These are phyloP conservation scores for Ceratobasidium sp. DNA, from an alignment of 1,284 basidiomycete genomes.

Conservation along the genomic window DNA sequence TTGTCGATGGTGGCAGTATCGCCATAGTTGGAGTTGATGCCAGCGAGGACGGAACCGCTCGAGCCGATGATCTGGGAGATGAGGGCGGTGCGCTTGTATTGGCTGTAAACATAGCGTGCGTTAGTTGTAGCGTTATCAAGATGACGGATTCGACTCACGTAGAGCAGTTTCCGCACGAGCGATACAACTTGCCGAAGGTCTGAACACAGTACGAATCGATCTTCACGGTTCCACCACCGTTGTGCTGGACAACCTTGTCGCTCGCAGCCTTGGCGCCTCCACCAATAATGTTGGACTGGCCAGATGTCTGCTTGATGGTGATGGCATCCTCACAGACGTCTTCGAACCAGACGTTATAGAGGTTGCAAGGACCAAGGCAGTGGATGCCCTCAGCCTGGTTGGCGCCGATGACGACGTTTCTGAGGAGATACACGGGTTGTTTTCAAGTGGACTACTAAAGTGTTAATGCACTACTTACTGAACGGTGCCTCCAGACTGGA, in stretches of 20 bases:
- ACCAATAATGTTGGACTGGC: constrained; percentile 43
- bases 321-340: constrained; percentile 47
- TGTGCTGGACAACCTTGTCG: constrained; percentile 45
- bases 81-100: constrained; percentile 32
- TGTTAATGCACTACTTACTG: constrained; percentile 53
- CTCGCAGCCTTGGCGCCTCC: constrained; percentile 44
- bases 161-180: constrained; percentile 47
- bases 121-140: background rate
- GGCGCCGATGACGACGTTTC: constrained; percentile 58
- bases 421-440: constrained; percentile 43
- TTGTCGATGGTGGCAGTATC: constrained; percentile 46
- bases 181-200: constrained; percentile 44
- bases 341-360: constrained; percentile 52
- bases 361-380: constrained; percentile 57
- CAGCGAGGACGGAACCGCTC: constrained; percentile 10
- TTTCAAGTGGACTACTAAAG: constrained; percentile 57
- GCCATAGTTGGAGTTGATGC: no score
- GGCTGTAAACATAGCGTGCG: background rate
- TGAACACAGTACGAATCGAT: constrained; percentile 40
- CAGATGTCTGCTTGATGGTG: constrained; percentile 46
- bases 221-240: constrained; percentile 44
- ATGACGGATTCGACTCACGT: constrained; percentile 1
- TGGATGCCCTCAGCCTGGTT: constrained; percentile 60
- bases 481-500: constrained; percentile 56
- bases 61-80: constrained; percentile 23